Base-by-base conservation (phyloP, 345 rosid species). In the Combretum micranthum region DNA sequence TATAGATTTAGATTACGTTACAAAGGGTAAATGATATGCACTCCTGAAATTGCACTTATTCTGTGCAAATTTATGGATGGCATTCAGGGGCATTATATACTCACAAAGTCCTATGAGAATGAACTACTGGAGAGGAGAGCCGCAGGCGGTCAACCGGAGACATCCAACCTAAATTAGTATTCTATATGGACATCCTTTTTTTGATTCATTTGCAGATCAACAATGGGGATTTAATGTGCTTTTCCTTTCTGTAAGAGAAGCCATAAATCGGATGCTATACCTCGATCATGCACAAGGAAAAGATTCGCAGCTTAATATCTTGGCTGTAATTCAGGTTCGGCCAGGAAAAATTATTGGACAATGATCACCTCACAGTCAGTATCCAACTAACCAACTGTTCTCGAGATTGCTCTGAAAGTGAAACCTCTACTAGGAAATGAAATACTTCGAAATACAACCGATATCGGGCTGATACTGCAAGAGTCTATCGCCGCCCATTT, bases 41-140 rank as follows among this genome's bases (percentile, higher is more conserved):
- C 39, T 32, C 39, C 39, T 32, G 39, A 32, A 54, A 26, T 17
- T 39, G 45, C 44, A 54, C 20, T 49, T 37, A 17, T 54, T 37
- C 21, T 17, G 42, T 54, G 45, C 57, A 37, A 54, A 54, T 54
- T 16, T 37, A 18, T 32, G 21, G 21, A 37, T 54, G 57, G 44
- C 57, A 17, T 42, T 22, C 20, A 19, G 21, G 20, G 44, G 57
- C 45, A 12, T 4, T 10, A 37, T 52, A 52, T 54, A 39, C 21
- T 37, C 44, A 26, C 44, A 32, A n/a, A 21, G 12, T 37, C 45
- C 32, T 54, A 22, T n/a, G 37, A 37, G 17, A 20, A 54, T 26
- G 45, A 54, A 54, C 57, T n/a, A 54, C 37, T 54, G 21, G 17
- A 12, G 1, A 20, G 32, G 56, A 25, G 21, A 15, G 42, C 11